These are phyloP conservation scores for Fermentozyma sake DNA, from an alignment of 1,139 yeast species.

Conservation along the genomic window DNA sequence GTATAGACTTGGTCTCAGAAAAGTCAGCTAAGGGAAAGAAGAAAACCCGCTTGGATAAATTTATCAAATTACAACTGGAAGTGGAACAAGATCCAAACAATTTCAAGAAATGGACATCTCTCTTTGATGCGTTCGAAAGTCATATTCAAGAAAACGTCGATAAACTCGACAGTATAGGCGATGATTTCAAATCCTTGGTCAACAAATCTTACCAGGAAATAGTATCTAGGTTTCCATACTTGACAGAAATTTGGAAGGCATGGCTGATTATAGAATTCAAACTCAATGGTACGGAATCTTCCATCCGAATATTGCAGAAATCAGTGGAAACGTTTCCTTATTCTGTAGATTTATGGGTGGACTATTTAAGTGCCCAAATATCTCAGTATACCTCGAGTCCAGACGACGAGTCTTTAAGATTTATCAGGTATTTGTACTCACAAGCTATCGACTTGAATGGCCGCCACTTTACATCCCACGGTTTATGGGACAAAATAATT, in stretches of 20 bases:
- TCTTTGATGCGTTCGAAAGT: slow-evolving; percentile 23
- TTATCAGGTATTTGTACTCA: slow-evolving; percentile 35
- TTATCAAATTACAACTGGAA: too few relatives aligned
- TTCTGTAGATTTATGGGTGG: slow-evolving; percentile 64
- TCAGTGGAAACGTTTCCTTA: slow-evolving; percentile 50
- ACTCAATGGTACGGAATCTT: slow-evolving; percentile 47
- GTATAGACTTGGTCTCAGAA: too few relatives aligned
- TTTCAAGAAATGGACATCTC: slow-evolving; percentile 27
- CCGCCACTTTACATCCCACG: slow-evolving; percentile 54
- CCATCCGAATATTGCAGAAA: slow-evolving; percentile 42
- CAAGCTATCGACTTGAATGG: slow-evolving; percentile 45
- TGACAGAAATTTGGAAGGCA: slow-evolving; percentile 58
- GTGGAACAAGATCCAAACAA: slow-evolving; percentile 19
- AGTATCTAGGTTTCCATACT: slow-evolving; percentile 49
- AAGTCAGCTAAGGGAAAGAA: too few relatives aligned
- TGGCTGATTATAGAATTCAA: slow-evolving; percentile 52
- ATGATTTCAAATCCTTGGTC: slow-evolving; percentile 19
- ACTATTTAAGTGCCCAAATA: slow-evolving; percentile 50
- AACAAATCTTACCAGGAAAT: slow-evolving; percentile 24
- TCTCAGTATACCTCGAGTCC: too few relatives aligned
- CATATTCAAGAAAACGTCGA: slow-evolving; percentile 13
- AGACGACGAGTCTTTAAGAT: slow-evolving; percentile 15
- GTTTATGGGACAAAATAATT: slow-evolving; percentile 62
- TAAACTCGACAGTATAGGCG: slow-evolving; percentile 9
- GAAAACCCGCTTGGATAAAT: too few relatives aligned